Percentiles rank a stretch among this genome's conserved stretches.
Evolutionary conservation across 306 rosid species (phyloP).

Genomic region (Fagus crenata): DNA sequence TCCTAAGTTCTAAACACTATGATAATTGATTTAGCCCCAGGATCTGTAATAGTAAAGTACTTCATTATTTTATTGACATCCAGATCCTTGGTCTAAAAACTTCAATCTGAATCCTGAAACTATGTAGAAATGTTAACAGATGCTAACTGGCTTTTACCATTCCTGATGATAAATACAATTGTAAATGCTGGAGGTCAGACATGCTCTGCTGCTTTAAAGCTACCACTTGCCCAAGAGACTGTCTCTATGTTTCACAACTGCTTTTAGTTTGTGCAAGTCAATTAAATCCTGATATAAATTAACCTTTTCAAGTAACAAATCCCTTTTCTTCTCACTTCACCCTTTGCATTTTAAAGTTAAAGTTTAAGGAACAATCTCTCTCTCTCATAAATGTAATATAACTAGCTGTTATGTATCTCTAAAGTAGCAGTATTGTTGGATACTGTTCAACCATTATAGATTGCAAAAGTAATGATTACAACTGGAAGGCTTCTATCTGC

Average conservation of each 20-base stretch:
- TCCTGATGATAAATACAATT: not conserved
- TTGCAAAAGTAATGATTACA: slow-evolving; percentile 65
- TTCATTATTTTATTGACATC: not conserved
- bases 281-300: not conserved
- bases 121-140: not conserved
- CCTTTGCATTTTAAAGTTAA: not conserved
- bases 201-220: not conserved
- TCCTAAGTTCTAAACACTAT: not conserved
- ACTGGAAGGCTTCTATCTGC: slow-evolving; percentile 71
- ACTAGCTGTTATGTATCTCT: slow-evolving; percentile 15
- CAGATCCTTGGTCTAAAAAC: not conserved
- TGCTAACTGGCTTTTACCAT: not conserved
- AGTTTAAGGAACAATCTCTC: not conserved
- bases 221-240: not conserved
- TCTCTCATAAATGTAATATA: not conserved
- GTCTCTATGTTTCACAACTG: not conserved
- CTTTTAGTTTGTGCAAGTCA: not conserved
- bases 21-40: too few species aligned
- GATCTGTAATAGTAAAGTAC: too few species aligned
- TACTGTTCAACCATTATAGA: slow-evolving; percentile 53
- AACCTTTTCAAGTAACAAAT: not conserved
- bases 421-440: slow-evolving; percentile 28
- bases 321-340: not conserved
- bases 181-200: not conserved
- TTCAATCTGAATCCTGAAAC: not conserved